Conservation (phyloP, 1,139 yeast genomes). For the Torulaspora pretoriensis region DNA sequence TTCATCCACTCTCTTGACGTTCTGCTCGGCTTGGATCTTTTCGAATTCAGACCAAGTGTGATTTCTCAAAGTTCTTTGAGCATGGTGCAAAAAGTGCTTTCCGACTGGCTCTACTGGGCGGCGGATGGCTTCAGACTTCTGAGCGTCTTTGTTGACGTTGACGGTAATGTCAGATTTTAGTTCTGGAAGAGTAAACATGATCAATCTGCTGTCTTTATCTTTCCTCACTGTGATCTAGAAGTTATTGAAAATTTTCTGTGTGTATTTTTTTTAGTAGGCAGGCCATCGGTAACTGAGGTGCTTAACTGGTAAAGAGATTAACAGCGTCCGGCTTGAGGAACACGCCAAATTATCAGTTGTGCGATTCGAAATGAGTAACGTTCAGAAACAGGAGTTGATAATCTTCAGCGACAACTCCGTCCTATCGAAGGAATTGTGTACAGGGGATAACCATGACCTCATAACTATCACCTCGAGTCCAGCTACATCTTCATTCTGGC, state of each 20-base stretch:
- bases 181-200: constrained; percentile 37
- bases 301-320: not conserved
- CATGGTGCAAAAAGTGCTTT: constrained; percentile 91
- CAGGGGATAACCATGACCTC: constrained; percentile 36
- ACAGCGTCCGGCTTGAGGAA: too few relatives aligned
- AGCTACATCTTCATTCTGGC: constrained; percentile 69
- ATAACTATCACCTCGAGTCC: constrained; percentile 52
- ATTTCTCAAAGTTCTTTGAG: constrained; percentile 91
- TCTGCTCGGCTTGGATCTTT: constrained; percentile 86
- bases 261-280: not conserved
- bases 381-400: constrained; percentile 57
- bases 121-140: constrained; percentile 63
- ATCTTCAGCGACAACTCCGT: constrained; percentile 54
- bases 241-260: constrained; percentile 6
- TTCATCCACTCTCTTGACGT: constrained; percentile 70
- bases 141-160: constrained; percentile 48
- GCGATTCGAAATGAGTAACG: constrained; percentile 18
- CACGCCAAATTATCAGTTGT: not conserved
- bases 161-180: constrained; percentile 44
- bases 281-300: not conserved
- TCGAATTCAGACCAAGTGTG: constrained; percentile 99
- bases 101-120: constrained; percentile 97
- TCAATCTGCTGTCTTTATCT: not conserved
- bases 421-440: constrained; percentile 35
- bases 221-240: not conserved